Conservation (phyloP, 805 yeast species). For the Blastobotrys parvus region DNA sequence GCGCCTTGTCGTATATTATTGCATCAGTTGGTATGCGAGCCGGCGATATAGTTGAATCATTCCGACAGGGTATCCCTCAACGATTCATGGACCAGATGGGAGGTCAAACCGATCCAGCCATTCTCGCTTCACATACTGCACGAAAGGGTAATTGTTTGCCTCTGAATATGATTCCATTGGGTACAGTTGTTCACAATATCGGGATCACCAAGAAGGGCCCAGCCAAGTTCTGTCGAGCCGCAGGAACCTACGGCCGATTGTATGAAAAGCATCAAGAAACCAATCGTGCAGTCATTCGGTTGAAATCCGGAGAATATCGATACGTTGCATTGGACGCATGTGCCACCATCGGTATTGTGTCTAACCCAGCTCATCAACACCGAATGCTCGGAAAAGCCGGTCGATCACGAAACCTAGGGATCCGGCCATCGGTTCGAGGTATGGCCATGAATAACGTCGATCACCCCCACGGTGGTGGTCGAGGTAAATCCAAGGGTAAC, state of each 20-base stretch:
- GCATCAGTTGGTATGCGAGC: slow-evolving; percentile 91
- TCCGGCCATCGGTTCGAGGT: slow-evolving; percentile 94
- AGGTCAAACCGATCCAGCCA: slow-evolving; percentile 86
- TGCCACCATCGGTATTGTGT: slow-evolving; percentile 89
- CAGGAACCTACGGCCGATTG: slow-evolving; percentile 89
- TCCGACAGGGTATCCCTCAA: slow-evolving; percentile 78
- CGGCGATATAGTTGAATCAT: slow-evolving; percentile 86
- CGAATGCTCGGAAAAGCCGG: slow-evolving; percentile 94
- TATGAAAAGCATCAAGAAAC: slow-evolving; percentile 68
- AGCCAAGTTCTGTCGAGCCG: slow-evolving; percentile 86
- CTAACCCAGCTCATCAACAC: slow-evolving; percentile 88
- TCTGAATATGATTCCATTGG: slow-evolving; percentile 85
- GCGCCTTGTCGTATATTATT: slow-evolving; percentile 64
- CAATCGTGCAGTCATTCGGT: slow-evolving; percentile 65
- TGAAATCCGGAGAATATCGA: slow-evolving; percentile 91
- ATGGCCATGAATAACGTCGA: slow-evolving; percentile 96
- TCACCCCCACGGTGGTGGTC: slow-evolving; percentile 99
- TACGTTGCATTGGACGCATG: slow-evolving; percentile 78
- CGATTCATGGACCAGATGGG: slow-evolving; percentile 75
- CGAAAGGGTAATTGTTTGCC: slow-evolving; percentile 95
- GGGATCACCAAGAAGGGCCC: slow-evolving; percentile 71
- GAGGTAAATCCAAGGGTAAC: slow-evolving; percentile 97
- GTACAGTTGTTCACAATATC: slow-evolving; percentile 80
- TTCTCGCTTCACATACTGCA: slow-evolving; percentile 75
- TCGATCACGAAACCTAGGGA: slow-evolving; percentile 82